Evolutionary conservation across 257 asterid species (phyloP).

Genomic region (Solanum peruvianum): DNA sequence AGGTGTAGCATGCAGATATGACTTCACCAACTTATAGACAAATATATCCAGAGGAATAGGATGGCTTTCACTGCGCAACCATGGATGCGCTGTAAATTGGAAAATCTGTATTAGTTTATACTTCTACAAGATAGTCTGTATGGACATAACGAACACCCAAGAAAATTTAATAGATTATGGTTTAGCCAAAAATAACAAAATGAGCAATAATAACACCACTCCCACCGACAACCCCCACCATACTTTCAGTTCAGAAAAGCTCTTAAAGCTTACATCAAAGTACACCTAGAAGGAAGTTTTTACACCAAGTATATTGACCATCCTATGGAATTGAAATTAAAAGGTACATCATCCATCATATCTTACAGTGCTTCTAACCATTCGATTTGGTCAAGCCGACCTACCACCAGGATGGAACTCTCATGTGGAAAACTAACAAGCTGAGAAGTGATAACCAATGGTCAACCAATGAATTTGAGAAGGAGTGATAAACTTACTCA

Average conservation of each 20-base stretch:
- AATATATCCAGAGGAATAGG: constrained; percentile 86
- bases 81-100: constrained; percentile 72
- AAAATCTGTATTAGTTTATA: neutral
- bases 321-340: neutral
- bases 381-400: neutral
- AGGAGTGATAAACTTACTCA: constrained; percentile 48
- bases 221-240: neutral
- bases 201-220: neutral
- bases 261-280: neutral
- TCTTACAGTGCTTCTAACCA: neutral
- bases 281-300: neutral
- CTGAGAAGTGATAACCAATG: neutral
- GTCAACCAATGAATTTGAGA: neutral
- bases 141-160: neutral
- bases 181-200: neutral
- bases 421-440: neutral
- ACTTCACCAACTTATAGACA: constrained; percentile 72
- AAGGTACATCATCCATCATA: neutral
- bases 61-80: constrained; percentile 81
- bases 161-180: neutral
- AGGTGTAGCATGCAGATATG: constrained; percentile 80
- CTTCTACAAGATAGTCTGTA: neutral
- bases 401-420: neutral
- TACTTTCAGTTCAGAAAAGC: neutral
- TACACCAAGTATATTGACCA: neutral